Percentiles rank a stretch among this genome's conserved stretches.
Conservation (phyloP, 768 basidiomycete species). For the Phylloporus arenicola region DNA sequence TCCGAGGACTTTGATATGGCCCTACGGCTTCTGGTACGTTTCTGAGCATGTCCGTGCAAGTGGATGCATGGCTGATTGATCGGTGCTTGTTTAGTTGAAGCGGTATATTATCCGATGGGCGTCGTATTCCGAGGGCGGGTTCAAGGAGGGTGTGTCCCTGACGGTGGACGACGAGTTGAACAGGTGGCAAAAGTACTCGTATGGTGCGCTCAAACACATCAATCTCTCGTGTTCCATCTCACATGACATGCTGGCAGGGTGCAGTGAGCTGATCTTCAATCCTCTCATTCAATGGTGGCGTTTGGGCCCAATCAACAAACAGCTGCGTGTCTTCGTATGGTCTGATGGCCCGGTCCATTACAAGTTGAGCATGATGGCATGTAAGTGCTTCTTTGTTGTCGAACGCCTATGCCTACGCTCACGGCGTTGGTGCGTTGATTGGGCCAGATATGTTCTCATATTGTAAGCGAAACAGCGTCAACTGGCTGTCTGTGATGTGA, state of each 20-base stretch:
- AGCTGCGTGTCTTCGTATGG: slow-evolving; percentile 75
- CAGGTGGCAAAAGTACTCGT: slow-evolving; percentile 87
- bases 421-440: neutral
- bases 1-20: slow-evolving; percentile 73
- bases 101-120: slow-evolving; percentile 49
- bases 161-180: slow-evolving; percentile 93
- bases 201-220: slow-evolving; percentile 37
- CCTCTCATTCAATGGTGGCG: slow-evolving; percentile 75
- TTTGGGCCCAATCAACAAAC: slow-evolving; percentile 77
- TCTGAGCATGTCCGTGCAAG: neutral
- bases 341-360: slow-evolving; percentile 73
- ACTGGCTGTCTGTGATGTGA: neutral
- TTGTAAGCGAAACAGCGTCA: slow-evolving; percentile 30
- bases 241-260: slow-evolving; percentile 29
- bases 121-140: slow-evolving; percentile 81
- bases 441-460: slow-evolving; percentile 46
- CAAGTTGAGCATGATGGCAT: slow-evolving; percentile 61
- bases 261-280: slow-evolving; percentile 70
- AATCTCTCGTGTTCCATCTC: neutral
- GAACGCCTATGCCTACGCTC: neutral
- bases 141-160: slow-evolving; percentile 92
- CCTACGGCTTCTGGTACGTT: slow-evolving; percentile 44
- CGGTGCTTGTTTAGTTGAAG: slow-evolving; percentile 9
- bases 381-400: slow-evolving; percentile 25
- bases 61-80: neutral